Conservation (phyloP, 2,329 filamentous ascomycete genomes). For the Thelonectria discophora region DNA sequence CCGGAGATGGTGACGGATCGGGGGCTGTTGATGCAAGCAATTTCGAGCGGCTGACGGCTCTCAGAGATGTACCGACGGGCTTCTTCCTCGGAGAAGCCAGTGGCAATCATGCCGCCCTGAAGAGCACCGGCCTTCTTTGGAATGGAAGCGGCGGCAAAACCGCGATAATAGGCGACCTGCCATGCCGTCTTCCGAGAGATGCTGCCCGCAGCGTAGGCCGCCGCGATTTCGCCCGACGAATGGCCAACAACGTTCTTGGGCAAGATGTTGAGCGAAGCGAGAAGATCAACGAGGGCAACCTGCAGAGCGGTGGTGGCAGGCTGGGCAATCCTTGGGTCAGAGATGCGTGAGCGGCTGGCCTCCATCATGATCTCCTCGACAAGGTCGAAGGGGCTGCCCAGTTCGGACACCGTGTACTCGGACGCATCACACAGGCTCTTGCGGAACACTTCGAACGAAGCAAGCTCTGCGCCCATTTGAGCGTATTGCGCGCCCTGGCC, state of each 20-base stretch:
- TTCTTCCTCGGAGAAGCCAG: conserved; percentile 46
- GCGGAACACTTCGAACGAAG: conserved; percentile 54
- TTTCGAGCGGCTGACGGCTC: conserved; percentile 38
- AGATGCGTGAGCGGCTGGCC: conserved; percentile 41
- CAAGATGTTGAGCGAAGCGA: conserved; percentile 45
- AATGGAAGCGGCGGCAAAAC: conserved; percentile 47
- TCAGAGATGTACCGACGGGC: conserved; percentile 41
- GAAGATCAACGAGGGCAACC: conserved; percentile 53
- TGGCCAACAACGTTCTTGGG: conserved; percentile 53
- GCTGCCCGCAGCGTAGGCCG: conserved; percentile 52
- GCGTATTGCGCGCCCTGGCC: conserved; percentile 56
- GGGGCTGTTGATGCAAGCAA: conserved; percentile 58
- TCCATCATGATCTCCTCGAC: conserved; percentile 48
- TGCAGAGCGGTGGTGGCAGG: conserved; percentile 55
- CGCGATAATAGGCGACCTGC: conserved; percentile 54
- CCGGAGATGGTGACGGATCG: conserved; percentile 56
- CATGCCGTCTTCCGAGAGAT: conserved; percentile 51
- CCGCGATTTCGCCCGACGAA: conserved; percentile 58
- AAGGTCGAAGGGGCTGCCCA: conserved; percentile 48
- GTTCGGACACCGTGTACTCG: conserved; percentile 41
- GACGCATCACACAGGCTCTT: conserved; percentile 49
- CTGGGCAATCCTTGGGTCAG: conserved; percentile 50
- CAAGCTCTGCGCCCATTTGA: conserved; percentile 53
- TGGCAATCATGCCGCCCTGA: conserved; percentile 54
- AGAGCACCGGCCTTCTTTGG: conserved; percentile 38